Conservation (phyloP, 1,139 yeast species). For the Magnusiomyces paraingens region DNA sequence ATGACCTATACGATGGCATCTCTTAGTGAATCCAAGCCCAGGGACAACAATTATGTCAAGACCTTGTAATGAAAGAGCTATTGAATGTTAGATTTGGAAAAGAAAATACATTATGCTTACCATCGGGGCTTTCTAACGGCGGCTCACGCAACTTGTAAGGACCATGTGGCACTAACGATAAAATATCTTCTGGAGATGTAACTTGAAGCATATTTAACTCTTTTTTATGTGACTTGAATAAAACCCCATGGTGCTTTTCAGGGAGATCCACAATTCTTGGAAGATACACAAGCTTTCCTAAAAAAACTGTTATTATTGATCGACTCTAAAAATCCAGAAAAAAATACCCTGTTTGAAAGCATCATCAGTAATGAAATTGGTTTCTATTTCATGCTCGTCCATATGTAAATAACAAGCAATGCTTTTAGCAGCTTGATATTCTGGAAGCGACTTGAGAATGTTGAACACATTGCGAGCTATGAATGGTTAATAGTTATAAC, state of each 20-base stretch:
- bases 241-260: conserved; percentile 14
- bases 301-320: background rate
- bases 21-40: conserved; percentile 67
- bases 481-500: background rate
- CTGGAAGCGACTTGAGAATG: conserved; percentile 34
- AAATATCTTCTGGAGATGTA: conserved; percentile 39
- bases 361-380: conserved; percentile 42
- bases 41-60: conserved; percentile 76
- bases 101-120: conserved; percentile 10
- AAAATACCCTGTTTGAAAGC: conserved; percentile 43
- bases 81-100: conserved; percentile 27
- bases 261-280: conserved; percentile 30
- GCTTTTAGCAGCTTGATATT: conserved; percentile 40
- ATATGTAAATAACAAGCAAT: conserved; percentile 63
- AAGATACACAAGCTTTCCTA: conserved; percentile 32
- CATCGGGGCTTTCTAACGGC: conserved; percentile 20
- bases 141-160: conserved; percentile 69
- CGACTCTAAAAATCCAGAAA: background rate
- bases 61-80: conserved; percentile 26
- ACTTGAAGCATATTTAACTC: conserved; percentile 57
- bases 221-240: conserved; percentile 37
- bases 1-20: conserved; percentile 68
- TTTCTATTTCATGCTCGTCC: conserved; percentile 57
- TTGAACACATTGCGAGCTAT: conserved; percentile 30
- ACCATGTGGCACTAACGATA: conserved; percentile 56